These are phyloP conservation scores for Apophysomyces ossiformis DNA, from an alignment of 371 early-diverging fungal species.

Conservation along the genomic window DNA sequence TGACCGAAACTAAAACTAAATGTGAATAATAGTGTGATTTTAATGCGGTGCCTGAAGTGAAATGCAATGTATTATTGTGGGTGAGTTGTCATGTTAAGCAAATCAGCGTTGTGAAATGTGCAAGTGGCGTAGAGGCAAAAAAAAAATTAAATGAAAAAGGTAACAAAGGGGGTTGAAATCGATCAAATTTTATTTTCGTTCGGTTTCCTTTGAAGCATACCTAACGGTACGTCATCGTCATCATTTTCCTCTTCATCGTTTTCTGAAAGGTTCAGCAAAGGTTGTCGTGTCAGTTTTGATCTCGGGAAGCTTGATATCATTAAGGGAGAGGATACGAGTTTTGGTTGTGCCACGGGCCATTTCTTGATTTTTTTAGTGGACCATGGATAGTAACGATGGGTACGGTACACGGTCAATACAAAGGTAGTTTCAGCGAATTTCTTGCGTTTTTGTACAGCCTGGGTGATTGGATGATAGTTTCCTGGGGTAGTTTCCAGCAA, in stretches of 20 bases:
- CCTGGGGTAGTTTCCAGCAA: background rate
- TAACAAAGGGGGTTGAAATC: background rate
- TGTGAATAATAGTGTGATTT: no score
- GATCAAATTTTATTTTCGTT: background rate
- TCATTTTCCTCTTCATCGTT: background rate
- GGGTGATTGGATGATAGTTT: conserved; percentile 6
- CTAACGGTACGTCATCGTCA: background rate
- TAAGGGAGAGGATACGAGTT: background rate
- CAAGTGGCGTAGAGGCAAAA: conserved; percentile 1
- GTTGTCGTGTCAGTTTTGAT: background rate
- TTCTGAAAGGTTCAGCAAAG: background rate
- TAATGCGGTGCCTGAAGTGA: no score
- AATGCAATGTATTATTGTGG: no score
- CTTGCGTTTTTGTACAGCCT: background rate
- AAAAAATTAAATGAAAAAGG: conserved; percentile 9
- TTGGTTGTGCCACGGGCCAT: background rate
- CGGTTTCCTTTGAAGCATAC: background rate
- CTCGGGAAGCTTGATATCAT: background rate
- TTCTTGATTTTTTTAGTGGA: background rate
- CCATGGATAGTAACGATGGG: background rate
- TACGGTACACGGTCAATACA: background rate
- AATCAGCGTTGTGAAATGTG: conserved; percentile 18
- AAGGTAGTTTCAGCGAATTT: background rate
- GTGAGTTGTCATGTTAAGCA: conserved; percentile 10
- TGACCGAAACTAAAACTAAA: background rate